These are phyloP conservation scores for Hyphodiscus hymeniophilus DNA, from an alignment of 495 filamentous ascomycete genomes.

Conservation along the genomic window DNA sequence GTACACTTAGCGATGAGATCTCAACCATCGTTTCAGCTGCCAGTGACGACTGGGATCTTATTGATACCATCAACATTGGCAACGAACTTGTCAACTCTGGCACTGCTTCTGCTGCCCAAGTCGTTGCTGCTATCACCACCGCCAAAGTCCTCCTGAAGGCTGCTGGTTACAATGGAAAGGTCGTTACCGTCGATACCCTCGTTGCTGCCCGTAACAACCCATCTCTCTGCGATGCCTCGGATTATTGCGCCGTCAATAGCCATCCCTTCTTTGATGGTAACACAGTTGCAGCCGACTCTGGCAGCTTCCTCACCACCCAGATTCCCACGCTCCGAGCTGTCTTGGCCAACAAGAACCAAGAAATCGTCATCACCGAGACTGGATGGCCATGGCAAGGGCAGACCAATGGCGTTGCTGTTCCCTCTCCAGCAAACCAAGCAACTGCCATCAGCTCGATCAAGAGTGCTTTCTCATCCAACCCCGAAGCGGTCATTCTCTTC, in stretches of 20 bases:
- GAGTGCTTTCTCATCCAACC: slow-evolving; percentile 35
- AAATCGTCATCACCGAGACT: slow-evolving; percentile 54
- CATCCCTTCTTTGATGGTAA: slow-evolving; percentile 78
- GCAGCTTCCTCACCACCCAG: slow-evolving; percentile 50
- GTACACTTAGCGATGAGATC: slow-evolving; percentile 46
- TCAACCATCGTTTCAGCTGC: slow-evolving; percentile 36
- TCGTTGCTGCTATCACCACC: slow-evolving; percentile 43
- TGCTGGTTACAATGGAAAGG: slow-evolving; percentile 61
- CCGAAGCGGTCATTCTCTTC: slow-evolving; percentile 55
- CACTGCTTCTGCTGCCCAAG: slow-evolving; percentile 38
- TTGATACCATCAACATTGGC: slow-evolving; percentile 68
- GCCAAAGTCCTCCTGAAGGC: slow-evolving; percentile 49
- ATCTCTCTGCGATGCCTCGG: slow-evolving; percentile 59
- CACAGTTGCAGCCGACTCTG: slow-evolving; percentile 47
- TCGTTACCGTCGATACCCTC: slow-evolving; percentile 76
- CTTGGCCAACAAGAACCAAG: slow-evolving; percentile 26
- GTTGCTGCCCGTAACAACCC: slow-evolving; percentile 56
- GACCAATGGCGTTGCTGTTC: slow-evolving; percentile 56
- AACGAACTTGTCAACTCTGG: slow-evolving; percentile 73
- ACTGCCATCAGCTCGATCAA: slow-evolving; percentile 56
- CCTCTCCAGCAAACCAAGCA: slow-evolving; percentile 52
- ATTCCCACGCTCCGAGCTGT: slow-evolving; percentile 37
- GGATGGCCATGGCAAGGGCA: slow-evolving; percentile 73
- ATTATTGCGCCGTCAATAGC: slow-evolving; percentile 73
- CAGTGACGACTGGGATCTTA: slow-evolving; percentile 47